Evolutionary conservation across 495 filamentous ascomycete genomes (phyloP).

Genomic region (Penicillium paradoxum): DNA sequence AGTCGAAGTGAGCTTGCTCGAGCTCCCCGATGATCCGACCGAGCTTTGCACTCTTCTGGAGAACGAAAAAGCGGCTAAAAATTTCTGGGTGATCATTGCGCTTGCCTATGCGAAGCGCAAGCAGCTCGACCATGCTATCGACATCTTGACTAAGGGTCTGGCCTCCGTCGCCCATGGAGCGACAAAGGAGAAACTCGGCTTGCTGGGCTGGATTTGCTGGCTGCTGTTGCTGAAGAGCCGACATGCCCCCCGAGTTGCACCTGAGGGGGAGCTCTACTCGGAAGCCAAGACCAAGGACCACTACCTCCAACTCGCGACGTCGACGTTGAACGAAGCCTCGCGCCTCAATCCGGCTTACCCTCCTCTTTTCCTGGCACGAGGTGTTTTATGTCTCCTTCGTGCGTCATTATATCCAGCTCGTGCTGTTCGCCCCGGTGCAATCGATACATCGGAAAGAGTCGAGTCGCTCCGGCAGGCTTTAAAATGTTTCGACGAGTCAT

Average conservation of each 20-base stretch:
- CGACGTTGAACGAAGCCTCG: slow-evolving; percentile 85
- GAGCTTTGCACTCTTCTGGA: slow-evolving; percentile 92
- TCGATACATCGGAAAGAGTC: slow-evolving; percentile 67
- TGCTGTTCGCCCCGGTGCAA: slow-evolving; percentile 51
- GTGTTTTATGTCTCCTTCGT: slow-evolving; percentile 80
- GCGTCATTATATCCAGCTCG: slow-evolving; percentile 76
- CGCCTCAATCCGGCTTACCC: slow-evolving; percentile 89
- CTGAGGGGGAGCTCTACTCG: slow-evolving; percentile 55
- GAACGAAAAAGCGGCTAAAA: slow-evolving; percentile 79
- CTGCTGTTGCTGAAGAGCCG: slow-evolving; percentile 87
- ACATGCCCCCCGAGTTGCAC: slow-evolving; percentile 72
- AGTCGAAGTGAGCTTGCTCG: slow-evolving; percentile 89
- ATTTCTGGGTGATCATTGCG: slow-evolving; percentile 92
- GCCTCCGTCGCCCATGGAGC: slow-evolving; percentile 64
- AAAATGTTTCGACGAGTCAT: slow-evolving; percentile 90
- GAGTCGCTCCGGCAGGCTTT: slow-evolving; percentile 76
- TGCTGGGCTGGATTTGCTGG: slow-evolving; percentile 85
- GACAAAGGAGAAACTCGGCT: slow-evolving; percentile 77
- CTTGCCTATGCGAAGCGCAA: slow-evolving; percentile 96
- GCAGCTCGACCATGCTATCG: slow-evolving; percentile 88
- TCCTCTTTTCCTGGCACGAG: slow-evolving; percentile 84
- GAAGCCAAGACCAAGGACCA: slow-evolving; percentile 87
- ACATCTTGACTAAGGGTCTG: slow-evolving; percentile 81
- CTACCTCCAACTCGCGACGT: slow-evolving; percentile 86
- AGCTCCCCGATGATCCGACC: slow-evolving; percentile 88